Evolutionary conservation across 371 early-diverging fungal genomes (phyloP).

Genomic region (Mucor plumbeus): DNA sequence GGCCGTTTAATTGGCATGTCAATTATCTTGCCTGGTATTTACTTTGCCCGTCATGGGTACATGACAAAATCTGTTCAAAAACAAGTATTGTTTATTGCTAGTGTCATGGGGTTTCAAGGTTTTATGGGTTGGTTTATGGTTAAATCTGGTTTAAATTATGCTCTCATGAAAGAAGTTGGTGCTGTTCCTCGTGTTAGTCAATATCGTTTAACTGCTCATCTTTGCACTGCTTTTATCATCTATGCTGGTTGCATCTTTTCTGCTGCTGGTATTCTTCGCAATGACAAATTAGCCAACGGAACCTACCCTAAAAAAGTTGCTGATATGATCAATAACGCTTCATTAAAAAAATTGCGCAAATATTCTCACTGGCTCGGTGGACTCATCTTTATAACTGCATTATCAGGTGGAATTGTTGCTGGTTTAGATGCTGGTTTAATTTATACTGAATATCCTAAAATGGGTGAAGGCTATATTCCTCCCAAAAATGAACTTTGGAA

Average conservation of each 20-base stretch:
- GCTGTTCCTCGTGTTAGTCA: slow-evolving; percentile 92
- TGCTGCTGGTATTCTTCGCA: slow-evolving; percentile 78
- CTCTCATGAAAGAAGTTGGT: slow-evolving; percentile 76
- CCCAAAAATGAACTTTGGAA: slow-evolving; percentile 75
- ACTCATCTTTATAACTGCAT: slow-evolving; percentile 83
- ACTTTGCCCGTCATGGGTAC: slow-evolving; percentile 80
- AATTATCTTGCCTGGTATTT: slow-evolving; percentile 84
- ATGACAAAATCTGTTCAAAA: slow-evolving; percentile 72
- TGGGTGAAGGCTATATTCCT: slow-evolving; percentile 82
- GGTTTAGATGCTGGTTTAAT: slow-evolving; percentile 96
- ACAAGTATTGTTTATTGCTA: slow-evolving; percentile 73
- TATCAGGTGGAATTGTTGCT: slow-evolving; percentile 94
- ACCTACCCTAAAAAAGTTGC: slow-evolving; percentile 47
- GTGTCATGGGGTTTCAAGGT: slow-evolving; percentile 90
- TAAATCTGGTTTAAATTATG: slow-evolving; percentile 83
- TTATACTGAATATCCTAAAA: slow-evolving; percentile 93
- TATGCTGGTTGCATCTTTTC: slow-evolving; percentile 80
- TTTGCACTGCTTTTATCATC: slow-evolving; percentile 87
- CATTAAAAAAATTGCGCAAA: slow-evolving; percentile 61
- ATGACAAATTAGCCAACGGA: slow-evolving; percentile 60
- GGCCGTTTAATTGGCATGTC: slow-evolving; percentile 90
- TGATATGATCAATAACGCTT: slow-evolving; percentile 57
- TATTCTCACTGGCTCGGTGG: slow-evolving; percentile 61
- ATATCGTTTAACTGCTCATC: slow-evolving; percentile 91
- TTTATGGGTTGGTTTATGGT: slow-evolving; percentile 98